Evolutionary conservation across 2,329 filamentous ascomycete species (phyloP).

Genomic region (Xylariomycetidae sp.): DNA sequence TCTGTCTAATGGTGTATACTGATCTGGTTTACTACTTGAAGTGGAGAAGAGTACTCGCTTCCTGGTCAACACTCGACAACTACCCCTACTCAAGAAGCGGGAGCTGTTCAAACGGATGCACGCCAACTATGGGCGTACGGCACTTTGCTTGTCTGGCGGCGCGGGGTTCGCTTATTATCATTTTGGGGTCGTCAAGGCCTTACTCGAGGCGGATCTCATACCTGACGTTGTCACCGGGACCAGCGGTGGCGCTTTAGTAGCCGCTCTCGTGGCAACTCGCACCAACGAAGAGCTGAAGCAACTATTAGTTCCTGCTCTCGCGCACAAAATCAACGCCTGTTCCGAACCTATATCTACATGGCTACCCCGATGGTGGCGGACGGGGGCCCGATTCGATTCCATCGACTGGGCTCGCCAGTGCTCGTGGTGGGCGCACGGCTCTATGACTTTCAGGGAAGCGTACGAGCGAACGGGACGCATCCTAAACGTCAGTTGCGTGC

Average conservation of each 20-base stretch:
- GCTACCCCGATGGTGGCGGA: slow-evolving; percentile 82
- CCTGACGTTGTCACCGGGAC: slow-evolving; percentile 96
- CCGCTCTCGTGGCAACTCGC: slow-evolving; percentile 79
- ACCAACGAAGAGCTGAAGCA: slow-evolving; percentile 87
- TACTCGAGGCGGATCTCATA: slow-evolving; percentile 79
- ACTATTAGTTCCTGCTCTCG: slow-evolving; percentile 81
- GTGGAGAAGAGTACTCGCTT: slow-evolving; percentile 64
- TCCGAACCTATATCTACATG: slow-evolving; percentile 72
- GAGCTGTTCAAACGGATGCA: slow-evolving; percentile 81
- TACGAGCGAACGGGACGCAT: slow-evolving; percentile 92
- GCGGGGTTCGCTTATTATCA: slow-evolving; percentile 97
- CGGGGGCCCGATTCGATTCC: slow-evolving; percentile 89
- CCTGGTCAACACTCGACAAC: slow-evolving; percentile 61
- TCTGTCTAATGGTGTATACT: too few species aligned
- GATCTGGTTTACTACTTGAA: too few species aligned
- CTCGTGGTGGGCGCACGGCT: slow-evolving; percentile 87
- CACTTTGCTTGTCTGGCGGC: slow-evolving; percentile 87
- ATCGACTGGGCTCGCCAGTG: slow-evolving; percentile 83
- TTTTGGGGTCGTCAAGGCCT: slow-evolving; percentile 84
- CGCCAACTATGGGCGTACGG: slow-evolving; percentile 88
- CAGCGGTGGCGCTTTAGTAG: slow-evolving; percentile 87
- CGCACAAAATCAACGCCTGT: slow-evolving; percentile 78
- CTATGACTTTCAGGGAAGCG: slow-evolving; percentile 90
- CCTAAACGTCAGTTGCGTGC: slow-evolving; percentile 92
- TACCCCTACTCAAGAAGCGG: slow-evolving; percentile 70